Percentiles rank a stretch among this genome's conserved stretches.
Evolutionary conservation across 2,329 filamentous ascomycete species (phyloP).

Genomic region (Malbranchea zuffiana): DNA sequence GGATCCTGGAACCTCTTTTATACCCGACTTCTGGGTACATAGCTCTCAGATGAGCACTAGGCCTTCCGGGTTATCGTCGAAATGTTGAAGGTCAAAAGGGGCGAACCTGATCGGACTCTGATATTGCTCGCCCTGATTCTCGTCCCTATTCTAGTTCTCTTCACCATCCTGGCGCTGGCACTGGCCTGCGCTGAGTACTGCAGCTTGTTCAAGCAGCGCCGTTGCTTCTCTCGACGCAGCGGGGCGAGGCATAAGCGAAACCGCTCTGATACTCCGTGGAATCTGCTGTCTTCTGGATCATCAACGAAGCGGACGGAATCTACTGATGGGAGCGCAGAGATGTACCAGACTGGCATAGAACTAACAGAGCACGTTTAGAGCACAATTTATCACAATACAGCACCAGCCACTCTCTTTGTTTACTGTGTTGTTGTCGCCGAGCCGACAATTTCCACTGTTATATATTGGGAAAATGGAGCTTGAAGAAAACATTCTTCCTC

Average conservation of each 20-base stretch:
- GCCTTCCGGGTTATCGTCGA: too few relatives aligned
- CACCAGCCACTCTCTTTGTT: too few relatives aligned
- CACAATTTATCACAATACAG: background rate
- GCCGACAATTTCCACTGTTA: too few relatives aligned
- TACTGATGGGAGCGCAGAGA: conserved; percentile 21
- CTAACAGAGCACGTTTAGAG: conserved; percentile 14
- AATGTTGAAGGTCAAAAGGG: too few relatives aligned
- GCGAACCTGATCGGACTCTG: conserved; percentile 15
- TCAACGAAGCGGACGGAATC: conserved; percentile 26
- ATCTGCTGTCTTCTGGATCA: conserved; percentile 17
- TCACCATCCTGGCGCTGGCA: conserved; percentile 29
- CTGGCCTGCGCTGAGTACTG: conserved; percentile 32
- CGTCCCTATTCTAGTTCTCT: conserved; percentile 38
- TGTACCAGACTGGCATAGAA: conserved; percentile 18
- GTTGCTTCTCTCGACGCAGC: conserved; percentile 20
- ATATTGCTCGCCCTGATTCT: conserved; percentile 37
- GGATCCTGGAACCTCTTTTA: too few relatives aligned
- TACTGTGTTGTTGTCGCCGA: conserved; percentile 4
- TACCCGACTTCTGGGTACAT: too few relatives aligned
- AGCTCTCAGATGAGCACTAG: too few relatives aligned
- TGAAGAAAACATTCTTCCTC: conserved; percentile 17
- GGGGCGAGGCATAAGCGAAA: conserved; percentile 20
- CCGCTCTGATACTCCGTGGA: conserved; percentile 25
- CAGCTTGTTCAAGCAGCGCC: conserved; percentile 15
- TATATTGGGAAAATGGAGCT: background rate